Conservation (phyloP, 2,329 filamentous ascomycete genomes). For the Cladosporium sp. region DNA sequence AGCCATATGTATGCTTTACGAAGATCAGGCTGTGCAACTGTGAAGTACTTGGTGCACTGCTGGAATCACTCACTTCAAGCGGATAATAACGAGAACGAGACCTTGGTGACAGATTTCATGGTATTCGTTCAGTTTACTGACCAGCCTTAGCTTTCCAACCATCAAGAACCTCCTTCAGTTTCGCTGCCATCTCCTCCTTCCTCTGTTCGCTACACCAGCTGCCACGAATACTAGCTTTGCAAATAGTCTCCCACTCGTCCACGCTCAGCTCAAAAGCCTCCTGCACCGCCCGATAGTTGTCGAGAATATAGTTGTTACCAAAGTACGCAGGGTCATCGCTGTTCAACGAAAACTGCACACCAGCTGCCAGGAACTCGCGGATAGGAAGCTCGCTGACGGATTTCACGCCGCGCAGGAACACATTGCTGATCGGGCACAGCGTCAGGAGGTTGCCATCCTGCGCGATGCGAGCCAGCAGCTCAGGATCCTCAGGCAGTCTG, state of each 20-base stretch:
- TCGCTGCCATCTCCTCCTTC: slow-evolving; percentile 54
- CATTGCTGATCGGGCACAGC: slow-evolving; percentile 70
- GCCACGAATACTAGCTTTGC: slow-evolving; percentile 57
- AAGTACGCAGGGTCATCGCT: slow-evolving; percentile 74
- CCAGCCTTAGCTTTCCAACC: neutral
- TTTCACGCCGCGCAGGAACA: slow-evolving; percentile 56
- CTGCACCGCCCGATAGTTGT: slow-evolving; percentile 73
- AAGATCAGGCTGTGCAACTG: too few relatives aligned
- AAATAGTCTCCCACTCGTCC: slow-evolving; percentile 65
- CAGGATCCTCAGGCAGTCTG: slow-evolving; percentile 56
- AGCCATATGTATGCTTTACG: too few relatives aligned
- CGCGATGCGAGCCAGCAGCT: slow-evolving; percentile 57
- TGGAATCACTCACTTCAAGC: too few relatives aligned
- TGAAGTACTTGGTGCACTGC: too few relatives aligned
- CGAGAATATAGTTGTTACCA: slow-evolving; percentile 64
- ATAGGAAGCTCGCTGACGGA: slow-evolving; percentile 57
- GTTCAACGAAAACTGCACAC: slow-evolving; percentile 68
- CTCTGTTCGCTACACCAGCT: slow-evolving; percentile 66
- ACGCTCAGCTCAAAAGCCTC: slow-evolving; percentile 61
- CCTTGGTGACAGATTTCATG: too few relatives aligned
- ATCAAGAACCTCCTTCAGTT: slow-evolving; percentile 1
- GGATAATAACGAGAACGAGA: too few relatives aligned
- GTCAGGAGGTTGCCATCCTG: slow-evolving; percentile 59
- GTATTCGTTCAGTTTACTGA: neutral
- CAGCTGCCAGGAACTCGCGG: slow-evolving; percentile 57